Conservation (phyloP, 768 basidiomycete genomes). For the Serendipita sp. region DNA sequence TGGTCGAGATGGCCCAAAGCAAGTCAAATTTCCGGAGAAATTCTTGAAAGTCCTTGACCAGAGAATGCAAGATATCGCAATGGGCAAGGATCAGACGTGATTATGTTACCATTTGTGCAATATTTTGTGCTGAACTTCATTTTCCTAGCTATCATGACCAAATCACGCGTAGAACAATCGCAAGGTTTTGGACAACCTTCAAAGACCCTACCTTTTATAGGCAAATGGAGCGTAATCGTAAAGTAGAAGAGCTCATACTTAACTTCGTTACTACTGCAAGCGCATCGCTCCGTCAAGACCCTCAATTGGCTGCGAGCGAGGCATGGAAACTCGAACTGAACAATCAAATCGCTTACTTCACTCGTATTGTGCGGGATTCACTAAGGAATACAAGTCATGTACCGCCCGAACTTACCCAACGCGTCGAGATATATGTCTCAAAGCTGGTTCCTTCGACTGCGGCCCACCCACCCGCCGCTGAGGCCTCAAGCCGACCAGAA, state of each 20-base stretch:
- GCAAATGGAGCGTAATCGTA: conserved; percentile 90
- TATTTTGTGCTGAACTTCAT: conserved; percentile 6
- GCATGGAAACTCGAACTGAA: conserved; percentile 90
- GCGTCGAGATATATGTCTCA: conserved; percentile 70
- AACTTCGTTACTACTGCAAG: conserved; percentile 91
- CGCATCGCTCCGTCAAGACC: conserved; percentile 76
- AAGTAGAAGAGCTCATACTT: conserved; percentile 93
- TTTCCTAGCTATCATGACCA: conserved; percentile 69
- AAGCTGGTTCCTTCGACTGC: conserved; percentile 50
- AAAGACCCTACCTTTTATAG: conserved; percentile 70
- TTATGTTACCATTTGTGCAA: conserved; percentile 20
- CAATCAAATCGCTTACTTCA: conserved; percentile 79
- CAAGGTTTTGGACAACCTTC: conserved; percentile 83
- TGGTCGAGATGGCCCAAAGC: conserved; percentile 54
- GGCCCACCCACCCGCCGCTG: conserved; percentile 27
- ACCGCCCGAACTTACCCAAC: conserved; percentile 62
- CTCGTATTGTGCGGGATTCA: conserved; percentile 71
- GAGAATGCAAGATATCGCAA: conserved; percentile 80
- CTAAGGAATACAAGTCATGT: conserved; percentile 59
- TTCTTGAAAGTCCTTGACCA: conserved; percentile 79
- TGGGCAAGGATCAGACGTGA: conserved; percentile 82
- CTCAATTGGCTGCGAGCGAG: conserved; percentile 54
- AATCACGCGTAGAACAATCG: conserved; percentile 76
- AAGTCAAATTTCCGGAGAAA: conserved; percentile 88
- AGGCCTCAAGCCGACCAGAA: conserved; percentile 34